Evolutionary conservation across 441 rosid species (phyloP).

Genomic region (Euphorbia corollata): DNA sequence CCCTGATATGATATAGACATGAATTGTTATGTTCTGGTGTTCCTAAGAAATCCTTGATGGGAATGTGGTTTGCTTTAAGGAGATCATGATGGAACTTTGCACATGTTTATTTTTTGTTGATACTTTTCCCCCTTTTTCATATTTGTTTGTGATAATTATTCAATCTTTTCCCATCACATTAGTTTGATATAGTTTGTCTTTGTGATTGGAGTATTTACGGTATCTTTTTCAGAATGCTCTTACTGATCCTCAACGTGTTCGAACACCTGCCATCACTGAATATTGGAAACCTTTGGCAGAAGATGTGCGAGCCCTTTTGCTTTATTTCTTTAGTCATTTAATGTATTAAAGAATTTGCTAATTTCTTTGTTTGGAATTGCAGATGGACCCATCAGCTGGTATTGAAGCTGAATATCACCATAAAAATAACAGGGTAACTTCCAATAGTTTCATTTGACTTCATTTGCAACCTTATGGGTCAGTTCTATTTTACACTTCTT

Average conservation of each 20-base stretch:
- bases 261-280: slow-evolving; percentile 75
- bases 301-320: slow-evolving; percentile 52
- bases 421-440: slow-evolving; percentile 70
- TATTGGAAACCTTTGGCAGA: slow-evolving; percentile 98
- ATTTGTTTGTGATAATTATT: slow-evolving; percentile 5
- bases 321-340: not conserved
- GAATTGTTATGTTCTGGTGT: not conserved
- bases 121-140: not conserved
- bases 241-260: slow-evolving; percentile 82
- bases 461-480: not conserved
- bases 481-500: too few relatives aligned
- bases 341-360: slow-evolving; percentile 8
- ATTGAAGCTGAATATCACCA: slow-evolving; percentile 94
- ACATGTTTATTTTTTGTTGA: too few relatives aligned
- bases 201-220: slow-evolving; percentile 8
- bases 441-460: not conserved
- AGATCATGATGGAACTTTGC: too few relatives aligned
- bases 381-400: slow-evolving; percentile 96
- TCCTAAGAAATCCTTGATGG: too few relatives aligned
- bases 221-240: slow-evolving; percentile 59
- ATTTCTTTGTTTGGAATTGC: slow-evolving; percentile 23
- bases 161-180: not conserved
- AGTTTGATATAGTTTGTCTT: slow-evolving; percentile 10
- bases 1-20: not conserved
- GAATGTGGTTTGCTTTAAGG: not conserved